Base-by-base conservation (phyloP, 2,329 filamentous ascomycete species). In the Camptophora hylomeconis region DNA sequence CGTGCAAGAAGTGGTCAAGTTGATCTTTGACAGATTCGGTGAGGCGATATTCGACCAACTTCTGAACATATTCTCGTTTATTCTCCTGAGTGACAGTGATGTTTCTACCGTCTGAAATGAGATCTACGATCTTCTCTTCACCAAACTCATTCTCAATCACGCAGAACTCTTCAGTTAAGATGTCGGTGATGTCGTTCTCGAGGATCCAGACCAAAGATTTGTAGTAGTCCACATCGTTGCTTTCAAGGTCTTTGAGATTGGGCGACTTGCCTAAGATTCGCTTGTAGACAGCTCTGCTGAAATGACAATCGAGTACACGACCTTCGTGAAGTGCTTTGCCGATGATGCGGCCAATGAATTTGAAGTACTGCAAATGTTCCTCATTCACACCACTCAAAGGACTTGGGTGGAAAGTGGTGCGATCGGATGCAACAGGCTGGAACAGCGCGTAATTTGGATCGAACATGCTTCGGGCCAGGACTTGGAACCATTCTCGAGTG, bases 221-320 rank as follows among this genome's bases (percentile, higher is more conserved):
- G 72, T 95, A 94, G 61, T 98, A 98, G 48, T 98, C 87, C 3
- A 92, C 76, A 53, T 98, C 89, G 37, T 98, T 80, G 13, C 86
- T 94, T 56, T 98, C 89, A 84, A 98, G 95, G 48, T 98, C 89
- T 62, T 98, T 98, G 56, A 98, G 80, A 6, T 86, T 94, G 21
- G 95, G 87, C 3, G 82, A 74, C 53, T 92, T 92, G 51, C 89
- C 82, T 16, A 98, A 72, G 40, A 98, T 94, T 43, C 83, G 80
- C 63, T 95, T 95, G 68, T 98, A 98, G 28, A 98, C 87, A 9
- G 92, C 92, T 50, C 89, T 77, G 58, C 87, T 95, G 63, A 98
- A 98, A 66, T 95, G 92, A 56, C 89, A 98, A 55, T 98, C 89
- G 17, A 98, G 74, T 19, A 98, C 75, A 32, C 89, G 80, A 24